phyloP scores from a whole-genome alignment of 371 early-diverging fungal species.

The Mucor sp. region DNA sequence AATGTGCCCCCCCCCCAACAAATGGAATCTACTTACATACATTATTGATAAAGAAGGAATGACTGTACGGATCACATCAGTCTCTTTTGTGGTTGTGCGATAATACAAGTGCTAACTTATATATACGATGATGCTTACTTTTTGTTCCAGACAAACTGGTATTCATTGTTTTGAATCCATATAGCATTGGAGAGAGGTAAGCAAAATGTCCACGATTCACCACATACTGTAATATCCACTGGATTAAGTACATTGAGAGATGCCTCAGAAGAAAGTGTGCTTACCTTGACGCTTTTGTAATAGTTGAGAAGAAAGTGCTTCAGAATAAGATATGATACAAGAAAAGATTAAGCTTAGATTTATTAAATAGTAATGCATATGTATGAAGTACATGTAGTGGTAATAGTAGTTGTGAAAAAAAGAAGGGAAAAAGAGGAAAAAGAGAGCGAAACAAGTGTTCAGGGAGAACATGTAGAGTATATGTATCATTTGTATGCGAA shows the following conservation, averaged over 20 bases:
- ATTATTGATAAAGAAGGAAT: constrained; percentile 13
- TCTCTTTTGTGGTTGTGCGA: neutral
- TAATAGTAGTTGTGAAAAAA: neutral
- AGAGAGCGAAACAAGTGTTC: neutral
- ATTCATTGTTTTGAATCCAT: constrained; percentile 26
- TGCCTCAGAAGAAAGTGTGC: too few species aligned
- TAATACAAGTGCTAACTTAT: neutral
- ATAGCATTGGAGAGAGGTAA: constrained; percentile 17
- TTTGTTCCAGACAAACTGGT: constrained; percentile 24
- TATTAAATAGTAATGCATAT: neutral
- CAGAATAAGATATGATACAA: neutral
- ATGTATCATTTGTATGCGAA: neutral
- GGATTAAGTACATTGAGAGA: too few species aligned
- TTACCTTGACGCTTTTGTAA: constrained; percentile 7
- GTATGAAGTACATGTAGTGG: neutral
- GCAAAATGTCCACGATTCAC: constrained; percentile 16
- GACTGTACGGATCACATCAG: neutral
- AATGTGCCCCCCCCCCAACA: too few species aligned
- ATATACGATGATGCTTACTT: constrained; percentile 24
- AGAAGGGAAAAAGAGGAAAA: neutral
- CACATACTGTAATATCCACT: neutral
- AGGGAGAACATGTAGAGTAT: neutral
- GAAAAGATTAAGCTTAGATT: neutral
- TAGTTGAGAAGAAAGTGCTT: neutral
- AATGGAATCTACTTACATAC: constrained; percentile 8